phyloP scores from a whole-genome alignment of 108 stramenopile species.

The Cyclostephanos invisitatus region DNA sequence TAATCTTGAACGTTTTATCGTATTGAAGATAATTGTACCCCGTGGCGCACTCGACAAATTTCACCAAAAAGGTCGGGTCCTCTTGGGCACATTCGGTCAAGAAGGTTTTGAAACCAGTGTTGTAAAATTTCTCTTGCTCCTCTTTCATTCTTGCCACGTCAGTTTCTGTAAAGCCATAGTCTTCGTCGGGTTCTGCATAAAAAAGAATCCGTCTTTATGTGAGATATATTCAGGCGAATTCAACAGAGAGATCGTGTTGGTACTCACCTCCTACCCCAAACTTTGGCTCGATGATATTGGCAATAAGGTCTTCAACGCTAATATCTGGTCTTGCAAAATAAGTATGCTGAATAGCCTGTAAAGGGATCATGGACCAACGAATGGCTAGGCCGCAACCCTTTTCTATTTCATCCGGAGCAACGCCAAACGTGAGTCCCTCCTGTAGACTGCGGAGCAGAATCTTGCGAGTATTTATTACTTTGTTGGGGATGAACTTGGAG shows the following conservation, averaged over 20 bases:
- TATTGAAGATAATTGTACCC: conserved; percentile 4
- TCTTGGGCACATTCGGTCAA: neutral
- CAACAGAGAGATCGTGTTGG: neutral
- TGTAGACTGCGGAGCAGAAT: conserved; percentile 12
- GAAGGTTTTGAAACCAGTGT: conserved; percentile 7
- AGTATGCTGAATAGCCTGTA: conserved; percentile 14
- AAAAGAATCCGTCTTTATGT: neutral
- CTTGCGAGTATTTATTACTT: conserved; percentile 13
- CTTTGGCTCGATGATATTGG: neutral
- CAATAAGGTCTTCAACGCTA: neutral
- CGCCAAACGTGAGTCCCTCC: conserved; percentile 22
- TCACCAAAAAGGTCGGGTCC: neutral
- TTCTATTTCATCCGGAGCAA: neutral
- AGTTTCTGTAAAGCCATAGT: neutral
- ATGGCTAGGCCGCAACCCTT: conserved; percentile 15
- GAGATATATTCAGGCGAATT: neutral
- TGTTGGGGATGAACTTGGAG: conserved; percentile 3
- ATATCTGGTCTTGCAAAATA: conserved; percentile 1
- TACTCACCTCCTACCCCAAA: conserved; percentile 9
- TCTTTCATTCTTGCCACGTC: neutral
- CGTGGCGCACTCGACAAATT: conserved; percentile 9
- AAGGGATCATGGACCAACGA: conserved; percentile 10
- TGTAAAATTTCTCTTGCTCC: neutral
- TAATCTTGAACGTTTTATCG: neutral
- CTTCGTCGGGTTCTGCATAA: neutral